phyloP scores from a whole-genome alignment of 2,329 filamentous ascomycete species.

The Aspergillus oerlinghausenensis region DNA sequence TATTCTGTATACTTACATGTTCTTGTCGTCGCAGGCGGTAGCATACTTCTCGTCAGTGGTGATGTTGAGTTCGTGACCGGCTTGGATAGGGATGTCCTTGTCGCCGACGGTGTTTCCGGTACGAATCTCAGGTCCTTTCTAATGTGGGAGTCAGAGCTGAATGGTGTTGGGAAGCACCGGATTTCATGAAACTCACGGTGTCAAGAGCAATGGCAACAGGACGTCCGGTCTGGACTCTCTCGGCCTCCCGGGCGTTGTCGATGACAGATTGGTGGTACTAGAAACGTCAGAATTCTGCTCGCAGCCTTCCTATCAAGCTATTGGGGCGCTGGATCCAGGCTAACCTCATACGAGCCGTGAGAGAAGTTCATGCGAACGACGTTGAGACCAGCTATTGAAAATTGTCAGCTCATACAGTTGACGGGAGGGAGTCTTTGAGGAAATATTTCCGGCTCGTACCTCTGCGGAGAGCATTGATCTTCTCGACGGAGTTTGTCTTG shows the following conservation, averaged over 20 bases:
- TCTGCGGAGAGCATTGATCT: conserved; percentile 88
- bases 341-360: conserved; percentile 76
- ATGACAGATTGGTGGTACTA: conserved; percentile 97
- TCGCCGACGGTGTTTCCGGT: conserved; percentile 70
- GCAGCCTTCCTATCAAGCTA: not conserved
- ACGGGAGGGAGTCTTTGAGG: not conserved
- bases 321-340: conserved; percentile 3
- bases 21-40: conserved; percentile 75
- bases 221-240: conserved; percentile 70
- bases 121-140: conserved; percentile 82
- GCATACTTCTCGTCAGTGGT: conserved; percentile 94
- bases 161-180: not conserved
- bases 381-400: conserved; percentile 70
- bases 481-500: conserved; percentile 97
- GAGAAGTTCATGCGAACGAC: conserved; percentile 99
- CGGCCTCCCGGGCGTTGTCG: conserved; percentile 86
- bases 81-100: conserved; percentile 73
- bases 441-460: conserved; percentile 33
- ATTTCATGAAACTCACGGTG: conserved; percentile 56
- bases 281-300: conserved; percentile 9
- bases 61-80: conserved; percentile 84
- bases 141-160: conserved; percentile 13
- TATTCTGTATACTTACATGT: conserved; percentile 65
- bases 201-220: conserved; percentile 92
- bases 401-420: conserved; percentile 11